phyloP scores from a whole-genome alignment of 2,329 filamentous ascomycete genomes.

The Scedosporium minutisporum region DNA sequence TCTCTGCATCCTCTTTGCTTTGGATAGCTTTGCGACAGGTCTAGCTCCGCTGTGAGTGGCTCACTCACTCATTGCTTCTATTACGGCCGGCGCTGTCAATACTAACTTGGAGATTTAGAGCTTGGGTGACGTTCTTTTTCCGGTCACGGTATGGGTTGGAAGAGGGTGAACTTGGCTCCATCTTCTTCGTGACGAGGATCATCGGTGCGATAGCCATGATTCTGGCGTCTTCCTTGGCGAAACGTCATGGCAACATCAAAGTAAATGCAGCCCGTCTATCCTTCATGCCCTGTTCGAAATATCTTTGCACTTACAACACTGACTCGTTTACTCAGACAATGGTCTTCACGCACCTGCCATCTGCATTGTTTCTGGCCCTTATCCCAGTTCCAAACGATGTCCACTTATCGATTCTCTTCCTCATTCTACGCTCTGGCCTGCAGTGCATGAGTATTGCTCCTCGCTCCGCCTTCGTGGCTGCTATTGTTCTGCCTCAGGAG shows the following conservation, averaged over 20 bases:
- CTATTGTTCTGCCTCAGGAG: conserved; percentile 53
- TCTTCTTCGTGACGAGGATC: conserved; percentile 45
- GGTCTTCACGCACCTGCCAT: conserved; percentile 66
- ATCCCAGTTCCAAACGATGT: conserved; percentile 48
- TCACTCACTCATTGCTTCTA: conserved; percentile 16
- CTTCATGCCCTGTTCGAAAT: neutral
- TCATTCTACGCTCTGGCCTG: conserved; percentile 51
- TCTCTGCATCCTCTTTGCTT: conserved; percentile 56
- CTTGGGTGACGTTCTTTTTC: conserved; percentile 51
- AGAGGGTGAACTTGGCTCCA: conserved; percentile 38
- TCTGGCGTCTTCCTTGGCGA: conserved; percentile 43
- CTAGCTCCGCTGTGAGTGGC: conserved; percentile 50
- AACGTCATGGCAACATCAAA: conserved; percentile 52
- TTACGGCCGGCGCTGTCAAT: conserved; percentile 23
- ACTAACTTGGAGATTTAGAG: conserved; percentile 22
- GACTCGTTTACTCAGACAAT: conserved; percentile 43
- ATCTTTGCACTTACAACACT: neutral
- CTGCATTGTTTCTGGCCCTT: conserved; percentile 53
- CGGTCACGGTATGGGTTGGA: conserved; percentile 35
- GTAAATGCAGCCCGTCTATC: conserved; percentile 30
- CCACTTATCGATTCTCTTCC: conserved; percentile 45
- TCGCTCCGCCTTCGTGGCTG: conserved; percentile 58
- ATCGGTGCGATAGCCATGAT: conserved; percentile 42
- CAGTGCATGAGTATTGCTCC: conserved; percentile 65
- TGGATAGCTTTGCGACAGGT: conserved; percentile 63